A percentile compares a stretch with the other conserved stretches of the same genome.
Conservation (phyloP, 2,329 filamentous ascomycete genomes). For the Fusarium sp. region DNA sequence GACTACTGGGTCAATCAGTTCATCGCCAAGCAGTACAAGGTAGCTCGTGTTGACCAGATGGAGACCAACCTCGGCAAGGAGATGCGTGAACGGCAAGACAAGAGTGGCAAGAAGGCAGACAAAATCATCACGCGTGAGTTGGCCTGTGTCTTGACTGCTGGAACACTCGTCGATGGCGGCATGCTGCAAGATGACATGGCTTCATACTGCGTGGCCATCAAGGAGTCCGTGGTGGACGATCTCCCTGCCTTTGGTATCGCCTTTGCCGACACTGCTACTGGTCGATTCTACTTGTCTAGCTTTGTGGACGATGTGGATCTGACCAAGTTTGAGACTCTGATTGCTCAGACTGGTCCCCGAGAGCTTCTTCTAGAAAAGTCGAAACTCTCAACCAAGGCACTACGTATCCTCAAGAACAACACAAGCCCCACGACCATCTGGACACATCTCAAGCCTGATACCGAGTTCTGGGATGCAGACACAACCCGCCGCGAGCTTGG, state of each 20-base stretch:
- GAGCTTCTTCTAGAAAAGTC: conserved; percentile 93
- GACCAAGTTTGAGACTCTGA: conserved; percentile 96
- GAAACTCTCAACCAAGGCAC: conserved; percentile 84
- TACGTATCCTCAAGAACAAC: conserved; percentile 96
- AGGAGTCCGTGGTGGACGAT: conserved; percentile 79
- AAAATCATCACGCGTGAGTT: conserved; percentile 95
- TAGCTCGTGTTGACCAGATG: conserved; percentile 95
- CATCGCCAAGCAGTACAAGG: conserved; percentile 97
- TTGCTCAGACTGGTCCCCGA: conserved; percentile 90
- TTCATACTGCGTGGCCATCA: conserved; percentile 95
- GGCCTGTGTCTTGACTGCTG: conserved; percentile 88
- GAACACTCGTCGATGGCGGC: conserved; percentile 92
- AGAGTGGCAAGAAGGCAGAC: conserved; percentile 78
- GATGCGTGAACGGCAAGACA: conserved; percentile 91
- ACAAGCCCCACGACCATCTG: conserved; percentile 92
- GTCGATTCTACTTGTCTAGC: conserved; percentile 92
- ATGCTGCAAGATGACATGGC: conserved; percentile 99
- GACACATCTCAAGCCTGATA: conserved; percentile 88
- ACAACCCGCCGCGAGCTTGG: conserved; percentile 84
- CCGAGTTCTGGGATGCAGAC: conserved; percentile 93
- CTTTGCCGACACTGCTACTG: conserved; percentile 95
- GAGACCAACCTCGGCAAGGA: conserved; percentile 96
- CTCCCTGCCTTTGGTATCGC: conserved; percentile 89
- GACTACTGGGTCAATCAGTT: conserved; percentile 99
- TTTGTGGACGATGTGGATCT: conserved; percentile 93